Evolutionary conservation across 23 red algal species (phyloP).

Genomic region (Pyropia haitanensis): DNA sequence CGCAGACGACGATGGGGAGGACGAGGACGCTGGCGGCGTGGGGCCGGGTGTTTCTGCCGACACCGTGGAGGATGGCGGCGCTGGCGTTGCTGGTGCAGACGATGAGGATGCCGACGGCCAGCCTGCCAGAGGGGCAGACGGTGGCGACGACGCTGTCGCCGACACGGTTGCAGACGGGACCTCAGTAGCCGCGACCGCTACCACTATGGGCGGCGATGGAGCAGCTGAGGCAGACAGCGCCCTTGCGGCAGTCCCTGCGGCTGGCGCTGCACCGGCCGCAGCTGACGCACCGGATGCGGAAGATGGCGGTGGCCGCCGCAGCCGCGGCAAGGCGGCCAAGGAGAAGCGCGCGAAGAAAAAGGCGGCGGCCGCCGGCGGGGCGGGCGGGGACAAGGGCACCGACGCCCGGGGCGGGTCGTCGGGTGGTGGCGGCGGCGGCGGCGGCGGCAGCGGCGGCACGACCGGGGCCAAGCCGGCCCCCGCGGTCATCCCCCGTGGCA

Average conservation of each 20-base stretch:
- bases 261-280: no score
- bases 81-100: neutral
- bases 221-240: no score
- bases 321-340: neutral
- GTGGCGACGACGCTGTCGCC: no score
- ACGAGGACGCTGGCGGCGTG: neutral
- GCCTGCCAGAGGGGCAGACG: neutral
- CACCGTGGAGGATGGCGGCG: neutral
- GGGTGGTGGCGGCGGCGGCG: neutral
- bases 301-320: no score
- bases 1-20: neutral
- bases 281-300: no score
- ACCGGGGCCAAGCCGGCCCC: no score
- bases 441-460: neutral
- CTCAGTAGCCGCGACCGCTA: no score
- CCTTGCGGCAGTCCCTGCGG: no score
- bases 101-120: neutral
- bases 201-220: no score
- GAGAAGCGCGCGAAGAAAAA: constrained; percentile 1
- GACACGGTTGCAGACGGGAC: no score
- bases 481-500: constrained; percentile 58
- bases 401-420: no score
- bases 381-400: neutral
- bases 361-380: neutral
- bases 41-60: neutral